Conservation (phyloP, 2,329 filamentous ascomycete genomes). For the Sphaerostilbella broomeana region DNA sequence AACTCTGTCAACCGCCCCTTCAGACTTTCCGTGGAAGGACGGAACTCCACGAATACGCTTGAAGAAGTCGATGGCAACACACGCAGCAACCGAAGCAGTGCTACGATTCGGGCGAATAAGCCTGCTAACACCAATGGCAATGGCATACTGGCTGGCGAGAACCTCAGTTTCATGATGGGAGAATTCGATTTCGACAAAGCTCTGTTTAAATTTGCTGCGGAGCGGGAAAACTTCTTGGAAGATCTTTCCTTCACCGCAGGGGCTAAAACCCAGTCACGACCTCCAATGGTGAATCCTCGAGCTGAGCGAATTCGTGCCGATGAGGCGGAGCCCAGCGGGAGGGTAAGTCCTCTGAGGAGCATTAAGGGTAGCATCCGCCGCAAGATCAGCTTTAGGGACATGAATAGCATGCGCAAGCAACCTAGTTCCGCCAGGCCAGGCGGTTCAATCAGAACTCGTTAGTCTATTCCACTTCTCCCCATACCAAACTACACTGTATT, state of each 20-base stretch:
- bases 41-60: conserved; percentile 47
- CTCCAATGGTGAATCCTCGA: conserved; percentile 69
- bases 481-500: neutral
- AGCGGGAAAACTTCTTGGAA: conserved; percentile 87
- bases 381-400: conserved; percentile 87
- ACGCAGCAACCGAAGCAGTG: conserved; percentile 58
- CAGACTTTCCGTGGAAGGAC: conserved; percentile 43
- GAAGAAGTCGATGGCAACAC: conserved; percentile 55
- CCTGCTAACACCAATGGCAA: conserved; percentile 21
- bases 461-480: conserved; percentile 15
- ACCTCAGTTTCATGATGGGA: conserved; percentile 29
- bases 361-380: conserved; percentile 82
- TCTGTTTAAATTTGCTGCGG: conserved; percentile 88
- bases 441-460: conserved; percentile 43
- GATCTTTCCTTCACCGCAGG: conserved; percentile 86
- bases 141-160: conserved; percentile 21
- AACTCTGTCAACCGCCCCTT: conserved; percentile 54
- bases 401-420: conserved; percentile 90
- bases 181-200: conserved; percentile 94
- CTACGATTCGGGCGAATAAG: conserved; percentile 50
- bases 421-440: conserved; percentile 68
- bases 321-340: conserved; percentile 50
- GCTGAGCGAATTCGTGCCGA: conserved; percentile 76
- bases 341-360: conserved; percentile 50
- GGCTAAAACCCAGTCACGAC: conserved; percentile 62